phyloP scores from a whole-genome alignment of 2,329 filamentous ascomycete species.

The Neofusicoccum ribis region DNA sequence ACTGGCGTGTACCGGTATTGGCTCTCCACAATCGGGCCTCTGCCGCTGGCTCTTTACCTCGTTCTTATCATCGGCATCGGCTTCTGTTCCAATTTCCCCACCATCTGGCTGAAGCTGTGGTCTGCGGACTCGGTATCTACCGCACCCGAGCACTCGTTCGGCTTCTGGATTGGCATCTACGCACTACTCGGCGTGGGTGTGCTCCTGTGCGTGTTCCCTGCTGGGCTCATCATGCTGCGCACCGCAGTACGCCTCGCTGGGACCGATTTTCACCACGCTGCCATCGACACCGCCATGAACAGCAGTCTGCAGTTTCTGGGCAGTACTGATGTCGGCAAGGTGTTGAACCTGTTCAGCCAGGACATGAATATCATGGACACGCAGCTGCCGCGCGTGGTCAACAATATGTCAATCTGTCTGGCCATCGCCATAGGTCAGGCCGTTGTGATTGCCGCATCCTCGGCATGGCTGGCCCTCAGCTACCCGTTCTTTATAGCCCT shows the following conservation, averaged over 20 bases:
- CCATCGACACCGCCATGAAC: slow-evolving; percentile 18
- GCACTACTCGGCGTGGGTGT: slow-evolving; percentile 31
- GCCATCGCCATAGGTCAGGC: neutral
- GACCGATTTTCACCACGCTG: neutral
- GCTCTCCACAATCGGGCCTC: neutral
- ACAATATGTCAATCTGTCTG: slow-evolving; percentile 32
- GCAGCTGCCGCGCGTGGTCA: slow-evolving; percentile 39
- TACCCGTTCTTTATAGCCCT: slow-evolving; percentile 37
- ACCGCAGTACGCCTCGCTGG: neutral
- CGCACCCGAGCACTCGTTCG: slow-evolving; percentile 21
- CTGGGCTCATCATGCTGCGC: neutral
- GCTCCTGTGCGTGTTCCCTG: slow-evolving; percentile 18
- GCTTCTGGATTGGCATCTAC: slow-evolving; percentile 37
- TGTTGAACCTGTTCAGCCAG: slow-evolving; percentile 49
- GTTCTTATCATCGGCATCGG: neutral
- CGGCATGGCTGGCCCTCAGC: slow-evolving; percentile 42
- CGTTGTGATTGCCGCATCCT: slow-evolving; percentile 41
- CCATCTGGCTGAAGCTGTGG: neutral
- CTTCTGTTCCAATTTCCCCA: neutral
- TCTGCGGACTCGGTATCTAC: neutral
- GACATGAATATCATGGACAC: slow-evolving; percentile 50
- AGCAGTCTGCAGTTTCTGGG: slow-evolving; percentile 47
- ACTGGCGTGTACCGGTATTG: neutral
- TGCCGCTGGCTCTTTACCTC: neutral
- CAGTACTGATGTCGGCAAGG: slow-evolving; percentile 46